Evolutionary conservation across 2,329 filamentous ascomycete species (phyloP).

Genomic region (Lecanicillium sp.): DNA sequence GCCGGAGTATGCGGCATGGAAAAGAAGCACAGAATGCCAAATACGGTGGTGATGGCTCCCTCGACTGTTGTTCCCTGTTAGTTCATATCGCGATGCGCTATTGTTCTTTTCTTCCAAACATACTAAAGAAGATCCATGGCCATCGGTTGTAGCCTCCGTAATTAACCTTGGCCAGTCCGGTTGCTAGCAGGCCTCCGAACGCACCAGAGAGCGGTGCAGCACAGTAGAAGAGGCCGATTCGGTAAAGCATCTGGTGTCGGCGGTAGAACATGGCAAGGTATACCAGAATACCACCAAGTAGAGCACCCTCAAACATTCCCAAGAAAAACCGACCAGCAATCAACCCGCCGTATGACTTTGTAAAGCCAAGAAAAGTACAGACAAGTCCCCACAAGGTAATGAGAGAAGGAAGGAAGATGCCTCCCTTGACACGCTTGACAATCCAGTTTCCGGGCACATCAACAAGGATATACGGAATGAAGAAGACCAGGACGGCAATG

Average conservation of each 20-base stretch:
- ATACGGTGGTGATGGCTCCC: constrained; percentile 50
- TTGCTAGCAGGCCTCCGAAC: constrained; percentile 51
- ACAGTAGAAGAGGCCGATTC: constrained; percentile 29
- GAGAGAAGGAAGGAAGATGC: constrained; percentile 12
- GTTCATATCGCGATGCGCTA: not conserved
- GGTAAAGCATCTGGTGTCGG: constrained; percentile 14
- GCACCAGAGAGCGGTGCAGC: constrained; percentile 61
- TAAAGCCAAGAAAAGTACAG: constrained; percentile 14
- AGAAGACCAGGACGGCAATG: constrained; percentile 49
- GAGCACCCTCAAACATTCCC: constrained; percentile 15
- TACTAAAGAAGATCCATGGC: constrained; percentile 40
- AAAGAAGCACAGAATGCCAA: constrained; percentile 51
- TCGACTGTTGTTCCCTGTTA: constrained; percentile 27
- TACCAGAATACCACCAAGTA: constrained; percentile 15
- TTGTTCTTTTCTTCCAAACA: constrained; percentile 2
- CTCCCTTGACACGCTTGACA: constrained; percentile 12
- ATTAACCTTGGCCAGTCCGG: constrained; percentile 46
- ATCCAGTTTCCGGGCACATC: constrained; percentile 51
- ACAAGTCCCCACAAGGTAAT: constrained; percentile 16
- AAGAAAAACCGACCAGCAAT: constrained; percentile 14
- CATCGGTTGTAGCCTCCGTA: constrained; percentile 28
- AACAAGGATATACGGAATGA: constrained; percentile 54
- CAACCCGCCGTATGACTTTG: constrained; percentile 13
- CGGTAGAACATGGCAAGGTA: constrained; percentile 19
- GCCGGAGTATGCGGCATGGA: constrained; percentile 19